Base-by-base conservation (phyloP, 345 rosid species). In the Brassica cretica region DNA sequence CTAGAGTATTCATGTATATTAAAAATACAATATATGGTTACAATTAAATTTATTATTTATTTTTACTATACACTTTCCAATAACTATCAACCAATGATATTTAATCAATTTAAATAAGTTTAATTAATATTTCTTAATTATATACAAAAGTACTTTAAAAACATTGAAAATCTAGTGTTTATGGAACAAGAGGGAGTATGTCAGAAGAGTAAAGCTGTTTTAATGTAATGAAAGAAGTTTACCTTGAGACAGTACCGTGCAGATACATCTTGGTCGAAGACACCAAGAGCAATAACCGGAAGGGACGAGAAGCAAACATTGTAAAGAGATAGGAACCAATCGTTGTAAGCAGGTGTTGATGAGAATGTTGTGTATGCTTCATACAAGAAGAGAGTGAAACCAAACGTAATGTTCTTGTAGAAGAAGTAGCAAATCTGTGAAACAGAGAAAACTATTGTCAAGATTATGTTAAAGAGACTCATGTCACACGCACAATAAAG, bases 341-440 rank as follows among this genome's bases (percentile, higher is more conserved):
- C 97, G 10, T 89, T 82, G 83, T 88, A 94, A 5, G 83, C 89
- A 33, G 97, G 88, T 82, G 92, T 86, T 0, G 84, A 91, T 0
- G 98, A 94, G 84, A 94, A 94, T 68, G 98, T 84, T 35, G 98
- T 73, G 73, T 87, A 70, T 29, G 83, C 80, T 82, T 94, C 97
- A 46, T 84, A 94, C 66, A 92, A 80, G 87, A 89, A 94, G 70
- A 92, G 66, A 3, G 92, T 79, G 86, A 90, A 87, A 59, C 97
- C 97, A 12, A 92, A 92, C 30, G 86, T 71, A 56, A 92, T 84
- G 84, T 90, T 94, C 90, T 94, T 94, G 95, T 92, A 94, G 85
- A 94, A 89, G 85, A 94, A 94, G 88, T 94, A 94, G 91, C 98
- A 94, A 79, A 94, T 85, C 98, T 94, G 93, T 78, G 46, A 46